These are phyloP conservation scores for Eremomyces bilateralis DNA, from an alignment of 495 filamentous ascomycete species.

Conservation along the genomic window DNA sequence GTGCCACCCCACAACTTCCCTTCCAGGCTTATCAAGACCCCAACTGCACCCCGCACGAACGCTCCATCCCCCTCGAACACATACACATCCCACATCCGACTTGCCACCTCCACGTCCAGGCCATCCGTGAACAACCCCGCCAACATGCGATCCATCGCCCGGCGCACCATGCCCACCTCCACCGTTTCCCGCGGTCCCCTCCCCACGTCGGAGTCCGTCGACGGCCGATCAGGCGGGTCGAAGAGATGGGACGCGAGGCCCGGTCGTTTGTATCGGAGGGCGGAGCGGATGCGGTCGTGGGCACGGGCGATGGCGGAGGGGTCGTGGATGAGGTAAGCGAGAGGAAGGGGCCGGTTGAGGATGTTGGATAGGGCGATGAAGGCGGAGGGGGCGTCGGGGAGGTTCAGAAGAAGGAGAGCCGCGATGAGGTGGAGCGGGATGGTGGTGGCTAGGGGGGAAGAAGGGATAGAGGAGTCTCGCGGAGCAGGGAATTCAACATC, in stretches of 20 bases:
- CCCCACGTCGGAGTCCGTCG: background rate
- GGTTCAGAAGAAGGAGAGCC: constrained; percentile 66
- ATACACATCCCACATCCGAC: constrained; percentile 81
- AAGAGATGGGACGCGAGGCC: too few species aligned
- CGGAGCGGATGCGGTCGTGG: constrained; percentile 44
- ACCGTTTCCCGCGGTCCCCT: constrained; percentile 22
- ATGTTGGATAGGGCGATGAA: constrained; percentile 74
- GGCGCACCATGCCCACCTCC: constrained; percentile 26
- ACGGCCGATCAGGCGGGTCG: background rate
- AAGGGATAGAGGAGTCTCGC: constrained; percentile 53
- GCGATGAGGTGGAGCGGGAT: constrained; percentile 41
- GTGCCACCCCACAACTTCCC: constrained; percentile 34
- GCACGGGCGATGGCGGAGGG: constrained; percentile 52
- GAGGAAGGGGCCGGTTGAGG: constrained; percentile 68
- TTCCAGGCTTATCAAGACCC: constrained; percentile 40
- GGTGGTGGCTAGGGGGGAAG: constrained; percentile 1
- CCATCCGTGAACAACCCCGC: constrained; percentile 33
- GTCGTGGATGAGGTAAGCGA: constrained; percentile 72
- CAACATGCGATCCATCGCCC: constrained; percentile 34
- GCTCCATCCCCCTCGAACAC: constrained; percentile 80
- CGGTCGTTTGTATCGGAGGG: constrained; percentile 40
- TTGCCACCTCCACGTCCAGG: constrained; percentile 47
- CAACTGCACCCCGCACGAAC: constrained; percentile 59
- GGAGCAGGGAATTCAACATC: constrained; percentile 85
- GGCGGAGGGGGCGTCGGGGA: constrained; percentile 44